Evolutionary conservation across 208 protist genomes (phyloP).

Genomic region (Acanthamoeba culbertsoni): DNA sequence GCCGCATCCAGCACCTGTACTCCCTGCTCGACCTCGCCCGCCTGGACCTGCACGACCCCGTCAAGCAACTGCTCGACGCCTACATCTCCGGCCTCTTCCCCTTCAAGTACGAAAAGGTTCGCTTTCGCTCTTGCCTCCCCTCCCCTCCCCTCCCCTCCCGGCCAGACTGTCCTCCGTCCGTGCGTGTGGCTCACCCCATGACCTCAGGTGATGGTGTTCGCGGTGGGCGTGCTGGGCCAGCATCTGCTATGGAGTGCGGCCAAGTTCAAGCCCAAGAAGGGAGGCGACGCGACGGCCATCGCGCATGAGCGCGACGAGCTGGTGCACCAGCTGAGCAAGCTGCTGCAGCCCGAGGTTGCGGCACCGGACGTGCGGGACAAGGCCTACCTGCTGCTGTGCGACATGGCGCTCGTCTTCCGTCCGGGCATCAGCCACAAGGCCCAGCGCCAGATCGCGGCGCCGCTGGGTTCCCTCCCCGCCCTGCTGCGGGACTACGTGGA

Average conservation of each 20-base stretch:
- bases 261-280: conserved; percentile 4
- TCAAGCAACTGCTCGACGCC: neutral
- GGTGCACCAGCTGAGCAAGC: neutral
- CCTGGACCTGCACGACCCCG: conserved; percentile 8
- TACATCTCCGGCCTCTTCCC: conserved; percentile 10
- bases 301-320: conserved; percentile 37
- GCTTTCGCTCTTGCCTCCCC: neutral
- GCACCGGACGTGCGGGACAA: neutral
- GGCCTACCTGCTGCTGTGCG: conserved; percentile 43
- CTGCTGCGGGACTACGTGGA: neutral
- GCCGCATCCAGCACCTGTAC: neutral
- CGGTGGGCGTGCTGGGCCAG: conserved; percentile 9
- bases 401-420: conserved; percentile 26
- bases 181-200: neutral
- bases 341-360: neutral
- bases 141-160: neutral
- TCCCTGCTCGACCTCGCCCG: conserved; percentile 11
- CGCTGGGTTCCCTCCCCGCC: neutral
- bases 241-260: conserved; percentile 42
- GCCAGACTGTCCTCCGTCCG: neutral
- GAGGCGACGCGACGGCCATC: neutral
- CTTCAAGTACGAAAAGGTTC: conserved; percentile 15
- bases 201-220: neutral
- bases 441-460: neutral
- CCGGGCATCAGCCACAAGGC: neutral